Base-by-base conservation (phyloP, 495 filamentous ascomycete species). In the Achaetomiella virescens region DNA sequence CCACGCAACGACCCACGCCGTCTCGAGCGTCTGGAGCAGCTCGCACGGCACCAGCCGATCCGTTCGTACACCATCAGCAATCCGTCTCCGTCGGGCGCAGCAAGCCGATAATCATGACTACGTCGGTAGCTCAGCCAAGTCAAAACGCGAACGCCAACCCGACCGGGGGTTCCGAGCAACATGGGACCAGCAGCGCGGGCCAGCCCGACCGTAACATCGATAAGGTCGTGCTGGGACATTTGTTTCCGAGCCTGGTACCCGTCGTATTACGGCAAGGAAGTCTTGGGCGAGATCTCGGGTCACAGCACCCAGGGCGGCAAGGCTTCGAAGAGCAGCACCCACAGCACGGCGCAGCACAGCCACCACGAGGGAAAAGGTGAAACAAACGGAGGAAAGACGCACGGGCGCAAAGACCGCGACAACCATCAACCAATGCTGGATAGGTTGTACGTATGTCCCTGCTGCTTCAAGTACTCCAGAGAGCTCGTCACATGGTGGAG, bases 381-480 rank as follows among this genome's bases (percentile, higher is more conserved):
- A 12, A 60, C 54, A 2, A 45, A 31, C 2, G 71, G 67, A 2
- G 65, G 54, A 35, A 76, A 79, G 45, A 70, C 79, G 35, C 61
- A 62, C 11, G 48, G 52, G 8, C 55, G 63, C 21, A 67, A 68
- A 17, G 70, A 68, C 6, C 63, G 61, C 7, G 65, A 70, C 20
- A 63, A 59, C 37, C 60, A 59, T 33, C 68, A 63, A 17, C 64
- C 62, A 5, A 70, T 78, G 50, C 67, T 81, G 12, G 83, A 84
- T 44, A 73, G 82, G 47, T 76, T 98, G 10, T 95, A 91, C 58
- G 85, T 97, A 37, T 98, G 93, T 66, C 88, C 86, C 40, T 87
- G 82, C 78, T 98, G 93, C 73, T 97, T 97, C 76, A 89, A 87
- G 62, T 98, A 98, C 67, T 83, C 84, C 4, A 86, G 82, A 55